Evolutionary conservation across 306 rosid species (phyloP), one percentile per base, ranked within the genome.

Genomic region (Spatholobus suberectus): DNA sequence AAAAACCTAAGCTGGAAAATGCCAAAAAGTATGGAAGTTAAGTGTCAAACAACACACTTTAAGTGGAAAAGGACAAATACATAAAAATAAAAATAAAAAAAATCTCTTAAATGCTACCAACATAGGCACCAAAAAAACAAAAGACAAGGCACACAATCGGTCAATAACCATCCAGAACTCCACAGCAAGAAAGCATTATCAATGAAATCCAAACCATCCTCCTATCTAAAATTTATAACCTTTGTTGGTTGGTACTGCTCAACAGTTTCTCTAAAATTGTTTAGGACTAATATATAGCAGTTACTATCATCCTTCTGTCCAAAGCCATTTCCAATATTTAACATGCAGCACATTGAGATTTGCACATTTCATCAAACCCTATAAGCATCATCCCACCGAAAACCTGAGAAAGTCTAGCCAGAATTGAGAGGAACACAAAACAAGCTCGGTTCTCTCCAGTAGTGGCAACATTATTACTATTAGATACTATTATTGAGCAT

Each of bases 341-440:
- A 40, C 27, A 46, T 11, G 43, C 68, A 69, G 29, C 82, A 44
- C 10, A 55, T 11, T 18, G 24, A 70, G 27, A 69, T 38, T 17
- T 70, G 51, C 49, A 71, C 78, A 32, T 11, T 49, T 35, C 40
- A 83, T 49, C 58, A 54, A 77, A 73, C 61, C n/a, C 47, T 44
- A 70, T 13, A 17, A 58, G 21, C 11, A 69, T 23, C 74, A 76
- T 23, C 51, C 38, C 11, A 38, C 10, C 61, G 2, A 43, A 54
- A 43, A 40, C 49, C 46, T 2, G 11, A 40, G 5, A 12, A 43
- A 43, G 37, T 54, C 20, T 18, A 70, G 59, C 70, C 35, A 41
- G 46, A 80, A 43, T 34, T 27, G 61, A 69, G 35, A 43, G 46
- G 12, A 78, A 37, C 57, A 77, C 32, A 23, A 9, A 78, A 37